These are phyloP conservation scores for Solanum piurae DNA, from an alignment of 257 asterid species.

Conservation along the genomic window DNA sequence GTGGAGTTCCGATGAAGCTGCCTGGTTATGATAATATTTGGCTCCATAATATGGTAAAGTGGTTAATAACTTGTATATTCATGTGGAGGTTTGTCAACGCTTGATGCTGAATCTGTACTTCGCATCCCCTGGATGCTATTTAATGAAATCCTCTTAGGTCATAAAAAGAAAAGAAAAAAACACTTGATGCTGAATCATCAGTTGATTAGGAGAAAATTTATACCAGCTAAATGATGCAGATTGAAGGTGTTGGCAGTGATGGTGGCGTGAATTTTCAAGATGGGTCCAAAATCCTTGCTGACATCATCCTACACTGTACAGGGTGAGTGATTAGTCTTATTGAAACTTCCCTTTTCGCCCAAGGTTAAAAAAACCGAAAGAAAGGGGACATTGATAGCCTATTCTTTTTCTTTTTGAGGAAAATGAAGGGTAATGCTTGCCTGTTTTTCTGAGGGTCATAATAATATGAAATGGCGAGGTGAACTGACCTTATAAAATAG, in stretches of 20 bases:
- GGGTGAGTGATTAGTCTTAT: slow-evolving; percentile 41
- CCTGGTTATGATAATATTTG: slow-evolving; percentile 56
- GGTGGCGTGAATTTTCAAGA: slow-evolving; percentile 62
- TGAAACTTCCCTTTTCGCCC: not conserved
- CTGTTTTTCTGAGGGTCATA: not conserved
- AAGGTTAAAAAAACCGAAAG: not conserved
- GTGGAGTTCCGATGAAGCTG: slow-evolving; percentile 33
- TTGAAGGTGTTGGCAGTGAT: slow-evolving; percentile 37
- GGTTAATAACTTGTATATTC: not conserved
- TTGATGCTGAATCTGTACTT: not conserved
- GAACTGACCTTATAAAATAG: not conserved
- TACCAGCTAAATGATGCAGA: slow-evolving; percentile 31
- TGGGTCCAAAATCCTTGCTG: slow-evolving; percentile 39
- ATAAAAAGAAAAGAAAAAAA: not conserved
- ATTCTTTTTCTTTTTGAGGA: not conserved
- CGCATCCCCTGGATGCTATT: not conserved
- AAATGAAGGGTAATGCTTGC: not conserved
- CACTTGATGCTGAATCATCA: not conserved
- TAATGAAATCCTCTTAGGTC: not conserved
- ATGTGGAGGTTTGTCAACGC: not conserved
- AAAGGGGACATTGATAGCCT: not conserved
- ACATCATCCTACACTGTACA: slow-evolving; percentile 82
- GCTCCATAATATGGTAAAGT: slow-evolving; percentile 64
- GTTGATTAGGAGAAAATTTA: slow-evolving; percentile 6
- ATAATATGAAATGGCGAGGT: not conserved